These are phyloP conservation scores for Aspergillus sparsus DNA, from an alignment of 495 filamentous ascomycete genomes.

Conservation along the genomic window DNA sequence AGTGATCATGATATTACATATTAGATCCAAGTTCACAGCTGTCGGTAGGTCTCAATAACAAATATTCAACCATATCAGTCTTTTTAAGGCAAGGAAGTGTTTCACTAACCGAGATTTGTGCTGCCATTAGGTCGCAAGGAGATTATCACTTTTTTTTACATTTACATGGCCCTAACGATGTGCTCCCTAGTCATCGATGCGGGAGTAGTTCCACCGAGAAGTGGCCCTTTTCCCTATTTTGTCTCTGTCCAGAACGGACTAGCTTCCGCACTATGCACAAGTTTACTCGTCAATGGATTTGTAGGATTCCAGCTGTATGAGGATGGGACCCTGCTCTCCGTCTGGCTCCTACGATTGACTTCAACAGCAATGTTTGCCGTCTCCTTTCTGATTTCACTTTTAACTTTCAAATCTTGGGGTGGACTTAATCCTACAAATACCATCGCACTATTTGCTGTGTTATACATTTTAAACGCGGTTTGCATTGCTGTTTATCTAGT, in stretches of 20 bases:
- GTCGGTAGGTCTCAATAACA: conserved; percentile 69
- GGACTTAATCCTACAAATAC: conserved; percentile 84
- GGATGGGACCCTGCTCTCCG: conserved; percentile 91
- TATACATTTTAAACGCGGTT: conserved; percentile 89
- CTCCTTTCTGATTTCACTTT: conserved; percentile 80
- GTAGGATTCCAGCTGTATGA: conserved; percentile 99
- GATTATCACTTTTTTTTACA: conserved; percentile 96
- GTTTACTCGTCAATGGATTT: conserved; percentile 94
- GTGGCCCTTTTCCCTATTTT: conserved; percentile 83
- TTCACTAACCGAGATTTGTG: conserved; percentile 6
- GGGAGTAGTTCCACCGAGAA: conserved; percentile 84
- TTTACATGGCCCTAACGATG: conserved; percentile 88
- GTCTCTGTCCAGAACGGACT: conserved; percentile 87
- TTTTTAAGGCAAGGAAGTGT: neutral
- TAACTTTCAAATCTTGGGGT: conserved; percentile 91
- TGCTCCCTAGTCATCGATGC: conserved; percentile 89
- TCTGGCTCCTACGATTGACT: conserved; percentile 84
- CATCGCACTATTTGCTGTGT: conserved; percentile 83
- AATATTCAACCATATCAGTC: neutral
- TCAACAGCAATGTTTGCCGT: conserved; percentile 83
- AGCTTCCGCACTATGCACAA: conserved; percentile 83
- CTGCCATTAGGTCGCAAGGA: conserved; percentile 80
- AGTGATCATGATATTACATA: conserved; percentile 93
- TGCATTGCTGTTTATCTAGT: conserved; percentile 82
- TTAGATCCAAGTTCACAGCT: conserved; percentile 96